Conservation (phyloP, 2,329 filamentous ascomycete species). For the Colletotrichum sp. region DNA sequence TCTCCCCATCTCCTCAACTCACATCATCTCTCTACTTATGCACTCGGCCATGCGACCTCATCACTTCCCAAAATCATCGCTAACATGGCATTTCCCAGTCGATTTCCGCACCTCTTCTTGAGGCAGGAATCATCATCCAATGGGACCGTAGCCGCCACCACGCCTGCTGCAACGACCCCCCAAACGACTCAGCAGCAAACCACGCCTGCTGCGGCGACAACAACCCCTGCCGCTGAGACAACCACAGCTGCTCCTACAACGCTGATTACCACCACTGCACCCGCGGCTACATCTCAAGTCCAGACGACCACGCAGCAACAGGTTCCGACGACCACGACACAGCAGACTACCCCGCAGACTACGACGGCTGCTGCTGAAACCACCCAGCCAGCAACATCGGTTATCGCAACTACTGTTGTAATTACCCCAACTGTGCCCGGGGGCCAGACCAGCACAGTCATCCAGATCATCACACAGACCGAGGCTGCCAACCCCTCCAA, state of each 20-base stretch:
- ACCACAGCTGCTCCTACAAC: constrained; percentile 20
- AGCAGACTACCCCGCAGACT: background rate
- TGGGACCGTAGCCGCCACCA: constrained; percentile 2
- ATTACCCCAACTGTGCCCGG: constrained; percentile 13
- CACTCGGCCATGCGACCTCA: background rate
- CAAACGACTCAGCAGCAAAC: background rate
- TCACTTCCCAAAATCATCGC: constrained; percentile 2
- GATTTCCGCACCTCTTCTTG: constrained; percentile 25
- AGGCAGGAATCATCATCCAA: constrained; percentile 27
- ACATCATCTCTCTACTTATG: background rate
- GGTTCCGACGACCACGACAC: background rate
- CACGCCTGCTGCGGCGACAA: background rate
- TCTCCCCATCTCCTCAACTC: background rate
- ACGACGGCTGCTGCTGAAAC: background rate
- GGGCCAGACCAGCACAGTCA: constrained; percentile 25
- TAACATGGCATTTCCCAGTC: constrained; percentile 32
- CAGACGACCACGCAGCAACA: constrained; percentile 13
- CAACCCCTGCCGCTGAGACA: background rate
- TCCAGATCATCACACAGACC: constrained; percentile 26
- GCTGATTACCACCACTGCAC: constrained; percentile 9
- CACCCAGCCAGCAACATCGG: background rate
- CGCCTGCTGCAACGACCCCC: constrained; percentile 9
- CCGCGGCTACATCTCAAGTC: constrained; percentile 13
- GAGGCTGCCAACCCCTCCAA: background rate
- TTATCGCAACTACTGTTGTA: background rate